These are phyloP conservation scores for Strombidium stylifer DNA, from an alignment of 73 alveolate species.

Conservation along the genomic window DNA sequence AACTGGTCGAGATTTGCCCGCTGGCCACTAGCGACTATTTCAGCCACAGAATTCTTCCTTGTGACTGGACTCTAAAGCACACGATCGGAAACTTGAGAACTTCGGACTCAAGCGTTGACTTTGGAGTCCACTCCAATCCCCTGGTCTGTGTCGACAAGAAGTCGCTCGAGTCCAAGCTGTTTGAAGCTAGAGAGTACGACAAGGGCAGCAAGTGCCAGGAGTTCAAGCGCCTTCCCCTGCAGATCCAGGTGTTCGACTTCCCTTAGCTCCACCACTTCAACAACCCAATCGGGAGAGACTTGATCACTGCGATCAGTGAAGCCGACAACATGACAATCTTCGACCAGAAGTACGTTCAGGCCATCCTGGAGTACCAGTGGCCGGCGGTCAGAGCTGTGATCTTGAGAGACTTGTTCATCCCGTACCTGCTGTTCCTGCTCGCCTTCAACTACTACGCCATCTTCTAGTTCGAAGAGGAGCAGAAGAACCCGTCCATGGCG, in stretches of 20 bases:
- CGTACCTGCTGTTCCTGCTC: neutral
- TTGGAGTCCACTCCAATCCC: neutral
- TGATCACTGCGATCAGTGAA: neutral
- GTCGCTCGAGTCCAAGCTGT: neutral
- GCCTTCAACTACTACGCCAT: neutral
- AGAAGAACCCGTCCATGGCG: no score
- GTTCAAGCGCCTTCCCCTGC: neutral
- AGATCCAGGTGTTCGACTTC: neutral
- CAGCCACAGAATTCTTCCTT: neutral
- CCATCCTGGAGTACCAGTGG: neutral
- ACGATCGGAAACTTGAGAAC: neutral
- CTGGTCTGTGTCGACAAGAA: neutral
- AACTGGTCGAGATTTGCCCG: neutral
- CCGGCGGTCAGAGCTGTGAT: neutral
- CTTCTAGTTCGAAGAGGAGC: neutral
- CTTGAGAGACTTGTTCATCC: neutral
- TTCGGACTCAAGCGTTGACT: neutral
- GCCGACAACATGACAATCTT: neutral
- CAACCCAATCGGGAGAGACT: neutral
- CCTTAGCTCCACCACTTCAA: neutral
- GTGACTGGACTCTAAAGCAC: neutral
- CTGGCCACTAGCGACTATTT: neutral
- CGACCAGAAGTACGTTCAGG: neutral
- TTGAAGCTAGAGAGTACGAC: neutral
- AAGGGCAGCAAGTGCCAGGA: neutral